Conservation (phyloP, 73 alveolate genomes). For the Tetrahymena malaccensis region DNA sequence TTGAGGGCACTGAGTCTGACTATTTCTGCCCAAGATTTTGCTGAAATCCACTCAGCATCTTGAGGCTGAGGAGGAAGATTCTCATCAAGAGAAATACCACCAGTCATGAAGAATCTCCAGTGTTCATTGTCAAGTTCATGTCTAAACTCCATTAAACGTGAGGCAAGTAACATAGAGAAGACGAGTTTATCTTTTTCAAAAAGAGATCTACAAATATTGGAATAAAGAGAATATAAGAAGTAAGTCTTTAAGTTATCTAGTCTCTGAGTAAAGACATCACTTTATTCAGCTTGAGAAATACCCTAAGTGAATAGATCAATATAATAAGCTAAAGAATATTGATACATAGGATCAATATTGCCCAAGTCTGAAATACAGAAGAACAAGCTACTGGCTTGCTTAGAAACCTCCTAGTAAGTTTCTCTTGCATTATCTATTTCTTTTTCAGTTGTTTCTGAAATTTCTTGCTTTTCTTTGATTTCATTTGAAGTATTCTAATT, state of each 20-base stretch:
- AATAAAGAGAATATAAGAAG: conserved; percentile 80
- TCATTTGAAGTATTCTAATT: conserved; percentile 94
- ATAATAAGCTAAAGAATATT: conserved; percentile 95
- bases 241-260: conserved; percentile 79
- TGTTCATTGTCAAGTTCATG: conserved; percentile 76
- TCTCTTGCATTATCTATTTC: conserved; percentile 94
- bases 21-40: conserved; percentile 90
- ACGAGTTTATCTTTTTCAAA: conserved; percentile 98
- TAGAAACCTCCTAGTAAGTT: conserved; percentile 95
- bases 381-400: conserved; percentile 92
- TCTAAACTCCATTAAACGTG: conserved; percentile 78
- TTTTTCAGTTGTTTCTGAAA: conserved; percentile 95
- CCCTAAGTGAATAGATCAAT: conserved; percentile 78
- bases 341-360: conserved; percentile 98
- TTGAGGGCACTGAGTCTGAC: conserved; percentile 63
- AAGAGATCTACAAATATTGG: conserved; percentile 93
- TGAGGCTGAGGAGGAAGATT: conserved; percentile 91
- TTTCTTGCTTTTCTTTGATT: conserved; percentile 90
- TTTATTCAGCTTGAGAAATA: conserved; percentile 73
- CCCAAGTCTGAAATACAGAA: conserved; percentile 96
- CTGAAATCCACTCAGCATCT: conserved; percentile 91
- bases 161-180: conserved; percentile 95
- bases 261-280: conserved; percentile 84
- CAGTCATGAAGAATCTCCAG: conserved; percentile 97
- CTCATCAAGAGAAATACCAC: conserved; percentile 96